These are phyloP conservation scores for Acidiella bohemica DNA, from an alignment of 495 filamentous ascomycete genomes.

Conservation along the genomic window DNA sequence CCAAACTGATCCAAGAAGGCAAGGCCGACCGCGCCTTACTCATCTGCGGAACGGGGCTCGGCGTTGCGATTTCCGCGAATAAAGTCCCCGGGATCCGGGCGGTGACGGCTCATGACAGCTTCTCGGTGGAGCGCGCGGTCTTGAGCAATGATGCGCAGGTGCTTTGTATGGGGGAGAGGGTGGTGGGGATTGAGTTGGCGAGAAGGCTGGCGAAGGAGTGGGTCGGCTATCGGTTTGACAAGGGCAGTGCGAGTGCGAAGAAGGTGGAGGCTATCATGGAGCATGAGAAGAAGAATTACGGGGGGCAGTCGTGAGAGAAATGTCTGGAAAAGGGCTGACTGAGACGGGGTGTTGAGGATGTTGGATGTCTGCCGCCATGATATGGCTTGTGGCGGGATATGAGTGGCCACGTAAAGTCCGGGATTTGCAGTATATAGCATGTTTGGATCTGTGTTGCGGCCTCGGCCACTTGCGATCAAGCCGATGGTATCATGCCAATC, in stretches of 20 bases:
- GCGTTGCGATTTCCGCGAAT: constrained; percentile 76
- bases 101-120: constrained; percentile 77
- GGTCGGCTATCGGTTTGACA: constrained; percentile 71
- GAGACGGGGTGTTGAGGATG: too few species aligned
- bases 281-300: constrained; percentile 46
- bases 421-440: too few species aligned
- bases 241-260: constrained; percentile 26
- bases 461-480: too few species aligned
- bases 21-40: constrained; percentile 65
- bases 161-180: constrained; percentile 75
- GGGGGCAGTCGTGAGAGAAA: too few species aligned
- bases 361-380: too few species aligned
- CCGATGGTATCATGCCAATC: too few species aligned
- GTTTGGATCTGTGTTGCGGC: too few species aligned
- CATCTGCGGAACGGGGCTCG: constrained; percentile 78
- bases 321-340: too few species aligned
- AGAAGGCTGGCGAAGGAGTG: constrained; percentile 66
- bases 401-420: too few species aligned
- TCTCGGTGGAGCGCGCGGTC: constrained; percentile 67
- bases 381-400: too few species aligned
- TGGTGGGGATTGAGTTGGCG: constrained; percentile 68
- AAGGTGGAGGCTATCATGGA: constrained; percentile 41
- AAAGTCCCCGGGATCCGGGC: constrained; percentile 75
- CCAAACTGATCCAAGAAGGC: constrained; percentile 26
- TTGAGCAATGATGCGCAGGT: constrained; percentile 81